These are phyloP conservation scores for Elongisporangium undulatum DNA, from an alignment of 352 stramenopile genomes.

Conservation along the genomic window DNA sequence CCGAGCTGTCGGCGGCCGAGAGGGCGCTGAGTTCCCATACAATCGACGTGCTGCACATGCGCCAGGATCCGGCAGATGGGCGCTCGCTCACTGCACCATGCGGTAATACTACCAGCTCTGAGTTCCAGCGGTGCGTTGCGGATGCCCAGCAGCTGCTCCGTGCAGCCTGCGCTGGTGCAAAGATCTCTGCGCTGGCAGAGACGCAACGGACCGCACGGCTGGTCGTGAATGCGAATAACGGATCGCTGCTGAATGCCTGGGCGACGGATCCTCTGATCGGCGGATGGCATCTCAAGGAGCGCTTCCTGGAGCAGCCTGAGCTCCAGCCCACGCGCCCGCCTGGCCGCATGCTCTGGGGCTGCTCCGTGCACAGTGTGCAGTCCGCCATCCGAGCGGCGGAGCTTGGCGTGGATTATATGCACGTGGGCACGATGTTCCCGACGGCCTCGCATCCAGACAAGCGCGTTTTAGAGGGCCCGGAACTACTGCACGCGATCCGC, in stretches of 20 bases:
- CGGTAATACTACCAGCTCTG: neutral
- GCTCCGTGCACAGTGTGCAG: constrained; percentile 35
- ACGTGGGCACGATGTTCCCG: constrained; percentile 56
- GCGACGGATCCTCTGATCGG: neutral
- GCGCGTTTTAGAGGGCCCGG: constrained; percentile 27
- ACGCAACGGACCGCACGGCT: neutral
- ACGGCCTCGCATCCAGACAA: constrained; percentile 52
- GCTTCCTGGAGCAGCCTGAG: constrained; percentile 5
- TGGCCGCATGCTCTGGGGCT: constrained; percentile 14
- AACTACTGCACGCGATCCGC: constrained; percentile 21
- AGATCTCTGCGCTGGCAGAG: neutral
- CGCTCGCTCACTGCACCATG: neutral
- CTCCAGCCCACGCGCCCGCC: neutral
- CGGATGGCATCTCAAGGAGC: constrained; percentile 25
- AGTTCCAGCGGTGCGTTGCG: neutral
- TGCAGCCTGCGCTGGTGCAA: neutral
- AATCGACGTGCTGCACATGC: neutral
- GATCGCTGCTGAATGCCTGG: neutral
- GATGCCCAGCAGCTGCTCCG: neutral
- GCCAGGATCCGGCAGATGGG: neutral
- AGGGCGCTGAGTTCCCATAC: neutral
- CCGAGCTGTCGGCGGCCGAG: neutral
- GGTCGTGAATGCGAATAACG: neutral
- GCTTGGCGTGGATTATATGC: constrained; percentile 32
- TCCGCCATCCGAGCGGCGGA: constrained; percentile 15